These are phyloP conservation scores for Takashimella koratensis DNA, from an alignment of 1,284 basidiomycete species.

Conservation along the genomic window DNA sequence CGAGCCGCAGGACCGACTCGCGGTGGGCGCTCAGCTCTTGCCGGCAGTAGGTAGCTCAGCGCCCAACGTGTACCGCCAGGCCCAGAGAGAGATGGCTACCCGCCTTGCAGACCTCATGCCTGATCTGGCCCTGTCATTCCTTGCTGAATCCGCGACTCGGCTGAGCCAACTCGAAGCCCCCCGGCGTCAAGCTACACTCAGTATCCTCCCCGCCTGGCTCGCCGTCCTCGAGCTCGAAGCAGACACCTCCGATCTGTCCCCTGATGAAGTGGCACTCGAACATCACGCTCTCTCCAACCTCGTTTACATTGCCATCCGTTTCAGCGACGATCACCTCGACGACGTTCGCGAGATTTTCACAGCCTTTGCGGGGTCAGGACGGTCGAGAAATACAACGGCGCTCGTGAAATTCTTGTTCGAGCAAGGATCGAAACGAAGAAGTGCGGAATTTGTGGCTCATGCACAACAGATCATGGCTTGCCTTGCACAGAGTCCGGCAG, in stretches of 20 bases:
- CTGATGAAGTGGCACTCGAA: slow-evolving; percentile 52
- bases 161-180: slow-evolving; percentile 64
- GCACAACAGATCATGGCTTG: slow-evolving; percentile 80
- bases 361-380: slow-evolving; percentile 51
- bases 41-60: slow-evolving; percentile 70
- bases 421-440: slow-evolving; percentile 79
- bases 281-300: slow-evolving; percentile 73
- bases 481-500: slow-evolving; percentile 72
- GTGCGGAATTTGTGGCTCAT: slow-evolving; percentile 69
- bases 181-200: slow-evolving; percentile 55
- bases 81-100: slow-evolving; percentile 72
- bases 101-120: slow-evolving; percentile 78
- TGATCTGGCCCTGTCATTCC: slow-evolving; percentile 62
- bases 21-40: slow-evolving; percentile 62
- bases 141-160: slow-evolving; percentile 70
- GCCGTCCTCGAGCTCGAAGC: slow-evolving; percentile 63
- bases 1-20: slow-evolving; percentile 51
- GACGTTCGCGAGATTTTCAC: slow-evolving; percentile 80
- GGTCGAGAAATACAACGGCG: slow-evolving; percentile 64
- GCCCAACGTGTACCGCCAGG: slow-evolving; percentile 72
- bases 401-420: slow-evolving; percentile 80
- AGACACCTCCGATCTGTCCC: slow-evolving; percentile 25
- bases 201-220: slow-evolving; percentile 76
- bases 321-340: slow-evolving; percentile 70
- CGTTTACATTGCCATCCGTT: slow-evolving; percentile 76